Evolutionary conservation across 1,284 basidiomycete species (phyloP), one percentile per base, ranked within the genome.

Genomic region (Veloboletus limbatus): DNA sequence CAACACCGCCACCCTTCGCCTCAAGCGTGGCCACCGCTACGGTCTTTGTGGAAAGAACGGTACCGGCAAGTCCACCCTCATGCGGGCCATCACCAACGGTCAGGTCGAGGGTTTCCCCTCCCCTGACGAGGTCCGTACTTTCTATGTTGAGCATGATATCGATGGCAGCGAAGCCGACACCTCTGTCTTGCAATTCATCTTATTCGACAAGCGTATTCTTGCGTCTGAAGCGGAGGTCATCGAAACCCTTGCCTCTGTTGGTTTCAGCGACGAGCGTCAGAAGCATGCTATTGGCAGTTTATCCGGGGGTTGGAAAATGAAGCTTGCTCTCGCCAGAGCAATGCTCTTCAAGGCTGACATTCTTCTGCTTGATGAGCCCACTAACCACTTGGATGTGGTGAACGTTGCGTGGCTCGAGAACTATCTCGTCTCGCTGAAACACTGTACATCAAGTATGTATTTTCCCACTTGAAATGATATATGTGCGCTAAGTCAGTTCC

Each of bases 271-370:
- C 52, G 88, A 86, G 66, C 85, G 93, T 60, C 94, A 97, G 74
- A 74, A 73, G 58, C 78, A 90, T 57, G 74, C 92, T 35, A 97
- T 97, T 57, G 92, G 93, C 56, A 86, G 85, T 53, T 77, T 99
- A 45, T 99, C 96, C 40, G 97, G 97, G 82, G 97, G 97, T 77
- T 99, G 97, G 97, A 97, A 99, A 82, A 99, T 99, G 97, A 98
- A 98, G 82, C 87, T 99, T 56, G 97, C 96, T 25, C 85, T 99
- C 52, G 97, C 97, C 48, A 86, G 97, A 60, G 97, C 97, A 49
- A 97, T 99, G 78, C 82, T 99, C 49, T 99, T 98, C 91, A 94
- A 93, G 77, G 94, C 94, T 59, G 95, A 97, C 66, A 97, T 97
- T 63, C 85, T 97, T 52, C 76, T 97, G 42, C 90, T 97, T 60